phyloP scores from a whole-genome alignment of 345 rosid genomes.

The Rhodamnia rubescens region DNA sequence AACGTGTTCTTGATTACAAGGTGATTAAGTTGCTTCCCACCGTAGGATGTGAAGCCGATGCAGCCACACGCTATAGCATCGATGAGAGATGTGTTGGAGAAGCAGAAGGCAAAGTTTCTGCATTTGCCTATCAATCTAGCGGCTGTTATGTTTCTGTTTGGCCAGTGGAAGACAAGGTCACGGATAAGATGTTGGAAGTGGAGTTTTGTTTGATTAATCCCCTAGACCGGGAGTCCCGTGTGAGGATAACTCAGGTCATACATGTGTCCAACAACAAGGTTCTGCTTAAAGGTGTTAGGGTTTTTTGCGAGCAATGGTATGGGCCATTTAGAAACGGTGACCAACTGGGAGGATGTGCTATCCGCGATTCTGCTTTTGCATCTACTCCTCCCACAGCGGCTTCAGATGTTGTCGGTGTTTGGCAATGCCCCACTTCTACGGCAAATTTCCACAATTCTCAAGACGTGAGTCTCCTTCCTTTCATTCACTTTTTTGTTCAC shows the following conservation, averaged over 20 bases:
- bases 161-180: conserved; percentile 28
- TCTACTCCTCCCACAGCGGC: conserved; percentile 50
- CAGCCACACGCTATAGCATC: conserved; percentile 62
- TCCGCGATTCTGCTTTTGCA: conserved; percentile 74
- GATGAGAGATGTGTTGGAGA: conserved; percentile 41
- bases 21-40: conserved; percentile 83
- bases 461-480: conserved; percentile 22
- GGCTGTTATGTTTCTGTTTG: conserved; percentile 76
- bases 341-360: conserved; percentile 81
- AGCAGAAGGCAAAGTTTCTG: conserved; percentile 15
- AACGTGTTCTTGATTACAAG: conserved; percentile 33
- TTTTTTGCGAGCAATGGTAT: conserved; percentile 75
- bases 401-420: conserved; percentile 39
- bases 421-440: conserved; percentile 43
- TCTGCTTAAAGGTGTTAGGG: conserved; percentile 32
- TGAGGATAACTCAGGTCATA: conserved; percentile 54
- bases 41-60: conserved; percentile 98
- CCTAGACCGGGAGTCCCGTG: conserved; percentile 66
- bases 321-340: conserved; percentile 89
- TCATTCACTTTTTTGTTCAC: background rate
- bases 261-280: conserved; percentile 19
- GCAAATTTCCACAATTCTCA: conserved; percentile 29
- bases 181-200: conserved; percentile 27
- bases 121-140: conserved; percentile 56
- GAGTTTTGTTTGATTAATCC: conserved; percentile 87